Percentiles rank a stretch among this genome's conserved stretches.
phyloP scores from a whole-genome alignment of 2,329 filamentous ascomycete species.

The Nemania serpens region DNA sequence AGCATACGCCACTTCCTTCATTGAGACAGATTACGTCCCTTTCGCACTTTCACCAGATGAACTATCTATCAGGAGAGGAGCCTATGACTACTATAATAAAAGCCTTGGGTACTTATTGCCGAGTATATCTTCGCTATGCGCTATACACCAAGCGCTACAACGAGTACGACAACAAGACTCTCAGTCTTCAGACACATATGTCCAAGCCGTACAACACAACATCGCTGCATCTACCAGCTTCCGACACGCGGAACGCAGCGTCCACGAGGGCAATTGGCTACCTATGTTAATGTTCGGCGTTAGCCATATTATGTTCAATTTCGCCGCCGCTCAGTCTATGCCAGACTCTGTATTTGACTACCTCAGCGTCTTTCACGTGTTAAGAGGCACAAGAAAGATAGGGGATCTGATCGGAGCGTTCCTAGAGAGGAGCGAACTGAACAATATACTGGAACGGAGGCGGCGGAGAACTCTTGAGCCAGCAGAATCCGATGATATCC shows the following conservation, averaged over 20 bases:
- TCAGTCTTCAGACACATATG: constrained; percentile 13
- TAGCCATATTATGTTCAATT: constrained; percentile 34
- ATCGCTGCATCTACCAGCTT: constrained; percentile 54
- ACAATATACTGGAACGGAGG: constrained; percentile 1
- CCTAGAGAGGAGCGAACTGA: constrained; percentile 24
- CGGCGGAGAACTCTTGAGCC: background rate
- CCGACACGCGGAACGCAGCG: constrained; percentile 58
- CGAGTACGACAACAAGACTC: constrained; percentile 18
- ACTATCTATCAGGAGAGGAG: background rate
- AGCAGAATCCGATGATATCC: background rate
- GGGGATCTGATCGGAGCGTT: constrained; percentile 26
- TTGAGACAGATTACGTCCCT: background rate
- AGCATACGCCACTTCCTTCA: constrained; percentile 3
- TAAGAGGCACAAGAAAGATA: constrained; percentile 29
- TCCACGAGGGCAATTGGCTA: constrained; percentile 70
- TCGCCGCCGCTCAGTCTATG: constrained; percentile 21
- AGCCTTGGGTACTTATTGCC: constrained; percentile 26
- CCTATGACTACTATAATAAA: constrained; percentile 6
- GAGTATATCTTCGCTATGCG: constrained; percentile 28
- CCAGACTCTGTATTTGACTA: constrained; percentile 20
- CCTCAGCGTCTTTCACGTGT: constrained; percentile 28
- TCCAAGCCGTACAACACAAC: constrained; percentile 30
- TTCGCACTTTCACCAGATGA: background rate
- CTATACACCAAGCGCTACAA: constrained; percentile 27
- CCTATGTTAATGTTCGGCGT: constrained; percentile 32